Percentiles rank a stretch among this genome's conserved stretches.
These are phyloP conservation scores for Trichoderma sp. DNA, from an alignment of 2,329 filamentous ascomycete genomes.

Conservation along the genomic window DNA sequence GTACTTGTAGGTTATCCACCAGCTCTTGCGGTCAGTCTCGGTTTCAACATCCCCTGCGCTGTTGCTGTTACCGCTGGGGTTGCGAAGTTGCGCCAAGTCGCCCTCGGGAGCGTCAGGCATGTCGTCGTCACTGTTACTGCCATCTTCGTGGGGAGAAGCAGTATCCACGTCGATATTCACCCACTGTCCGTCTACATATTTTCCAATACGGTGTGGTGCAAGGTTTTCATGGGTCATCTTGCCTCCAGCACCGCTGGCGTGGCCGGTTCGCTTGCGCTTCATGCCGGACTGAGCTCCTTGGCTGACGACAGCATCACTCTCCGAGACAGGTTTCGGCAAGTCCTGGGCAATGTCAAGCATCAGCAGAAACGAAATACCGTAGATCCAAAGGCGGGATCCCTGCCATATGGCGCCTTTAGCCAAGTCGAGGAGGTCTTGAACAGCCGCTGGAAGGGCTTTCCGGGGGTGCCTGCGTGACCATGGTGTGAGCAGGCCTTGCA, in stretches of 20 bases:
- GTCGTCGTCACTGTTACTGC: slow-evolving; percentile 42
- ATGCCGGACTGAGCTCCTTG: slow-evolving; percentile 37
- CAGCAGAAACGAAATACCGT: slow-evolving; percentile 81
- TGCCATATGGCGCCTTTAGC: slow-evolving; percentile 88
- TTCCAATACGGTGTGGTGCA: slow-evolving; percentile 47
- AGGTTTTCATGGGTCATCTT: slow-evolving; percentile 52
- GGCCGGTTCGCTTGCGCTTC: slow-evolving; percentile 57
- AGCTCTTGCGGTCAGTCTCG: slow-evolving; percentile 41
- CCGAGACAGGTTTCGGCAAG: slow-evolving; percentile 46
- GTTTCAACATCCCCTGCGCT: slow-evolving; percentile 30
- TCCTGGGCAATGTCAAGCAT: slow-evolving; percentile 87
- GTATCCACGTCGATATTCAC: slow-evolving; percentile 45
- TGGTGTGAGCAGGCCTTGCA: slow-evolving; percentile 73
- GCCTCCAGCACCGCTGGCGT: slow-evolving; percentile 54
- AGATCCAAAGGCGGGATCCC: slow-evolving; percentile 77
- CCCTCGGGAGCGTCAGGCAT: slow-evolving; percentile 38
- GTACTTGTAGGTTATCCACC: slow-evolving; percentile 91
- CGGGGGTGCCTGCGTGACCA: slow-evolving; percentile 86
- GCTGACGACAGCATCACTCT: slow-evolving; percentile 37
- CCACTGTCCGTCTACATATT: slow-evolving; percentile 44
- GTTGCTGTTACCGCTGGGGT: slow-evolving; percentile 30
- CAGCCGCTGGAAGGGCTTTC: slow-evolving; percentile 71
- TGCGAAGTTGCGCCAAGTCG: slow-evolving; percentile 41
- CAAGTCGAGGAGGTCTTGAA: slow-evolving; percentile 73
- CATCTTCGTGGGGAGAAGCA: slow-evolving; percentile 39